Evolutionary conservation across 805 yeast species (phyloP), one percentile per base, ranked within the genome.

Genomic region (Candida pseudoglaebosa): DNA sequence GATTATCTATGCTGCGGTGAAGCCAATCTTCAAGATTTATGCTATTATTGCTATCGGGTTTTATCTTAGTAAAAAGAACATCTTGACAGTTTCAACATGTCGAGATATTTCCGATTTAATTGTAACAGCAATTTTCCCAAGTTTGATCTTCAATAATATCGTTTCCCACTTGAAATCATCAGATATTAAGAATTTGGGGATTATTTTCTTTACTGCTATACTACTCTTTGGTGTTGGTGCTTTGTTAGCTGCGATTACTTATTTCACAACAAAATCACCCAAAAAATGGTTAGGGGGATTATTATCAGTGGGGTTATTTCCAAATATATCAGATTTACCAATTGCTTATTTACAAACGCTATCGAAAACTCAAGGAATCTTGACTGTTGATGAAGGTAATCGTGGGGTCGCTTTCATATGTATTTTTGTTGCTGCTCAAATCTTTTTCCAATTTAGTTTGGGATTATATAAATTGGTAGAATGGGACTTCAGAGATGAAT

Each of bases 1-100:
- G 28, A 78, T 86, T 26, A 82, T 88, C 4, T 87, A 83, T 62
- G 73, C 86, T 17, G 78, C 95, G 0, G 81, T 83, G 40, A 87
- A 86, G 65, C 96, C 96, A n/a, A 81, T 87, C 41, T 71, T 86
- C 61, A 88, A 88, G 59, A 84, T 87, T 47, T 84, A 86, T 52
- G 62, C 84, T 47, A 82, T 84, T 53, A 74, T 84, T 4, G 78
- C 71, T 4, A 60, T 79, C 10, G 96, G 96, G 8, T 83, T 68
- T 46, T 55, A 68, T 29, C 61, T 88, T 5, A 85, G 91, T 2
- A 75, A 69, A 43, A 70, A 62, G 46, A 80, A 84, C 49, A 73
- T 84, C 18, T 62, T 85, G 3, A 67, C 82, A 0, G 86, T 84
- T 17, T 77, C 83, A 19, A 76, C 83, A 18, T 74, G 87, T 29